These are phyloP conservation scores for Plantago rigida DNA, from an alignment of 305 asterid species.

Conservation along the genomic window DNA sequence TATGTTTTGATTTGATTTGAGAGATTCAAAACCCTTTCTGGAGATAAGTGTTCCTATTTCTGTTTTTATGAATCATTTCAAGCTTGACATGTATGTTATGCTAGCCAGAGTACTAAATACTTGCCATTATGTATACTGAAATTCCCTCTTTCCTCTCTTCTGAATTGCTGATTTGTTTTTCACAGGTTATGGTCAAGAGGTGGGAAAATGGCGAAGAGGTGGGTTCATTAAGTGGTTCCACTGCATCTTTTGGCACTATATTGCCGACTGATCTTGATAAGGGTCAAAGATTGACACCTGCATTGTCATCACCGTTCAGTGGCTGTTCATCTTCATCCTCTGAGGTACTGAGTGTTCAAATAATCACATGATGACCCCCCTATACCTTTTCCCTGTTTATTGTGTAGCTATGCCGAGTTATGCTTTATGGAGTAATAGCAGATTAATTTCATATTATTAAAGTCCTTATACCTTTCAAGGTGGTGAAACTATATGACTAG, in stretches of 20 bases:
- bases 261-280: slow-evolving; percentile 46
- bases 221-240: slow-evolving; percentile 49
- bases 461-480: no score
- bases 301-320: slow-evolving; percentile 45
- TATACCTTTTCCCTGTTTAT: background rate
- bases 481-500: no score
- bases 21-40: no score
- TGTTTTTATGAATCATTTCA: no score
- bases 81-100: no score
- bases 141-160: background rate
- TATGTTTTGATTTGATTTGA: no score
- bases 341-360: slow-evolving; percentile 36
- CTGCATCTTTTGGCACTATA: slow-evolving; percentile 69
- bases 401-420: no score
- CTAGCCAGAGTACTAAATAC: background rate
- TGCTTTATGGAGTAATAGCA: slow-evolving; percentile 8
- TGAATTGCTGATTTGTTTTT: background rate
- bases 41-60: no score
- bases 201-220: slow-evolving; percentile 58
- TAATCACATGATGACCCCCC: background rate
- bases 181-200: slow-evolving; percentile 62
- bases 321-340: slow-evolving; percentile 56
- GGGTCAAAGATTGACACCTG: slow-evolving; percentile 44
- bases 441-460: background rate
- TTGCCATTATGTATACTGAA: no score